Evolutionary conservation across 73 alveolate genomes (phyloP).

Genomic region (Stentor roeselii): DNA sequence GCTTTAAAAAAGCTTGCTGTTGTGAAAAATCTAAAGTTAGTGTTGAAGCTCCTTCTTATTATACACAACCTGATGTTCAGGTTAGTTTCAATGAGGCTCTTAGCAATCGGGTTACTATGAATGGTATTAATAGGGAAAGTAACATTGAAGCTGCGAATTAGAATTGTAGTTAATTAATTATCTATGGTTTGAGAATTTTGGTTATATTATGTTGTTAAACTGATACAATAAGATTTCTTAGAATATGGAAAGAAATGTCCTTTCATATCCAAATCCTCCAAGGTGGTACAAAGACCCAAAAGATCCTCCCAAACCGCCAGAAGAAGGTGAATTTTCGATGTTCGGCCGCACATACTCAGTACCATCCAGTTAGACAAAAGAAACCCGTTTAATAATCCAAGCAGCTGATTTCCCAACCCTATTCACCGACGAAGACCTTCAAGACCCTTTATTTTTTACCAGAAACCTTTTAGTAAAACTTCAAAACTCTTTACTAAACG

Average conservation of each 20-base stretch:
- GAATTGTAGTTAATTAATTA: too few species aligned
- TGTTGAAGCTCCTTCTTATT: not conserved
- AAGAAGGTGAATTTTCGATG: conserved; percentile 5
- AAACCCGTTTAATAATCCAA: not conserved
- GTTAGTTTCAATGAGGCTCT: too few species aligned
- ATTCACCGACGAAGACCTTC: not conserved
- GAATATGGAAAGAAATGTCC: not conserved
- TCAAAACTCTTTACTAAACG: not conserved
- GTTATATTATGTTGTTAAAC: too few species aligned
- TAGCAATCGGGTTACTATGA: too few species aligned
- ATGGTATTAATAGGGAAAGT: too few species aligned
- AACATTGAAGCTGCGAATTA: too few species aligned
- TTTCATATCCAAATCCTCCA: not conserved
- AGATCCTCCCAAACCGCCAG: not conserved
- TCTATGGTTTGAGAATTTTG: too few species aligned
- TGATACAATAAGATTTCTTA: too few species aligned
- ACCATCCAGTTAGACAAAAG: not conserved
- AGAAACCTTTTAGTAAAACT: not conserved
- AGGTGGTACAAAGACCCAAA: not conserved
- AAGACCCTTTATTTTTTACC: not conserved
- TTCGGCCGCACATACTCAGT: not conserved
- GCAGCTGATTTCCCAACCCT: not conserved
- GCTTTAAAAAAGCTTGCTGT: not conserved
- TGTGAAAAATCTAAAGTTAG: not conserved
- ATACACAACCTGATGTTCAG: not conserved